These are phyloP conservation scores for Nidularia pulvinata DNA, from an alignment of 768 basidiomycete genomes.

Conservation along the genomic window DNA sequence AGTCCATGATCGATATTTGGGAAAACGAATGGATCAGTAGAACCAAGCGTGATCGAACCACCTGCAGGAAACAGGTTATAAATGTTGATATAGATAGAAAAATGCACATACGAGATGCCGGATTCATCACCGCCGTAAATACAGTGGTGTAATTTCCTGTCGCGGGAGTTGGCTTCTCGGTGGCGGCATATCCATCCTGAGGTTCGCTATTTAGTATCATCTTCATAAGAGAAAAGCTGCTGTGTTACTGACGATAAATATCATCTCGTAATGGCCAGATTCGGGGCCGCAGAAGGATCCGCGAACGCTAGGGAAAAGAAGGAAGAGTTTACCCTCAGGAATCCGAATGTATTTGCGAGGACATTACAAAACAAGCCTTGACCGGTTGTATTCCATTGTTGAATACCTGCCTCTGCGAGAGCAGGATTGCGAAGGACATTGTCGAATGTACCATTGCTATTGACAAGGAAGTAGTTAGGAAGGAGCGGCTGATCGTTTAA, in stretches of 20 bases:
- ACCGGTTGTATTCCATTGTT: neutral
- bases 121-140: neutral
- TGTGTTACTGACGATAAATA: neutral
- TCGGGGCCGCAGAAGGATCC: neutral
- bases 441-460: slow-evolving; percentile 4
- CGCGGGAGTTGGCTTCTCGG: neutral
- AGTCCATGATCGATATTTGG: slow-evolving; percentile 46
- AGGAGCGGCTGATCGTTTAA: slow-evolving; percentile 11
- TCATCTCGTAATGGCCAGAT: neutral
- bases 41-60: slow-evolving; percentile 25
- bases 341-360: neutral
- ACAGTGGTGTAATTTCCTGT: neutral
- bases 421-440: neutral
- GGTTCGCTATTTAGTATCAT: neutral
- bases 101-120: neutral
- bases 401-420: neutral
- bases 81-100: neutral
- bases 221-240: neutral
- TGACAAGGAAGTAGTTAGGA: slow-evolving; percentile 7
- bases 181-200: neutral
- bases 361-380: neutral
- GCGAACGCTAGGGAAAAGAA: too few relatives aligned
- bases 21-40: slow-evolving; percentile 34
- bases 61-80: slow-evolving; percentile 7
- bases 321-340: neutral